A percentile compares a stretch with the other conserved stretches of the same genome.
phyloP scores from a whole-genome alignment of 2,329 filamentous ascomycete species.

The Fusarium scirpi region DNA sequence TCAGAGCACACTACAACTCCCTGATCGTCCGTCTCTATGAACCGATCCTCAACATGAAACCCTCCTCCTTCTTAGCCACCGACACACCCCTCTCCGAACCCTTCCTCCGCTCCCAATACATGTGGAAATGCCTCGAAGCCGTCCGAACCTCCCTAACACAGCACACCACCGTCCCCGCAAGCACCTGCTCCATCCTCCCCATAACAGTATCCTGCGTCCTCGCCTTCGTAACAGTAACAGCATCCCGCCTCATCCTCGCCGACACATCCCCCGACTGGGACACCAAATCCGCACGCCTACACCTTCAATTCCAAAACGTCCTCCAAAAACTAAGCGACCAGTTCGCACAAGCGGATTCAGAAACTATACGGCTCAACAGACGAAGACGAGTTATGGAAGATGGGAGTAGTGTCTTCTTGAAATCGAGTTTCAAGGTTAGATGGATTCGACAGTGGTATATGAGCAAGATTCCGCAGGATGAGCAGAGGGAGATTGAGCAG shows the following conservation, averaged over 20 bases:
- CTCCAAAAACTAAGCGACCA: slow-evolving; percentile 47
- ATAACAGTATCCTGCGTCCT: slow-evolving; percentile 48
- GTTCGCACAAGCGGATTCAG: slow-evolving; percentile 50
- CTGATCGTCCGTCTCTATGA: slow-evolving; percentile 55
- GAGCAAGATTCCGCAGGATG: slow-evolving; percentile 37
- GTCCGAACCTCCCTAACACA: slow-evolving; percentile 46
- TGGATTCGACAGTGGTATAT: slow-evolving; percentile 58
- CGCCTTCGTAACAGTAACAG: slow-evolving; percentile 53
- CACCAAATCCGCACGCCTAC: slow-evolving; percentile 47
- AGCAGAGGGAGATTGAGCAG: slow-evolving; percentile 18
- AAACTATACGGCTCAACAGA: slow-evolving; percentile 40
- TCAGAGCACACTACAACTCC: slow-evolving; percentile 52
- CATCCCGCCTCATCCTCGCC: slow-evolving; percentile 52
- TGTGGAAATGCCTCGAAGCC: slow-evolving; percentile 54
- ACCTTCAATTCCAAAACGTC: slow-evolving; percentile 50
- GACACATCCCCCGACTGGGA: slow-evolving; percentile 55
- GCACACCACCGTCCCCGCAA: slow-evolving; percentile 44
- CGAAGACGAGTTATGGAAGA: slow-evolving; percentile 48
- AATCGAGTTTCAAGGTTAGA: slow-evolving; percentile 52
- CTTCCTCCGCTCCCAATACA: slow-evolving; percentile 50
- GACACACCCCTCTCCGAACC: slow-evolving; percentile 35
- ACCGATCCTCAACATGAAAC: slow-evolving; percentile 50
- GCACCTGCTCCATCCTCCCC: slow-evolving; percentile 47
- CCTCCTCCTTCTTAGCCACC: slow-evolving; percentile 22
- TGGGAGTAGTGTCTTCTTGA: slow-evolving; percentile 48